phyloP scores from a whole-genome alignment of 306 rosid genomes.

The Medicago ruthenica region DNA sequence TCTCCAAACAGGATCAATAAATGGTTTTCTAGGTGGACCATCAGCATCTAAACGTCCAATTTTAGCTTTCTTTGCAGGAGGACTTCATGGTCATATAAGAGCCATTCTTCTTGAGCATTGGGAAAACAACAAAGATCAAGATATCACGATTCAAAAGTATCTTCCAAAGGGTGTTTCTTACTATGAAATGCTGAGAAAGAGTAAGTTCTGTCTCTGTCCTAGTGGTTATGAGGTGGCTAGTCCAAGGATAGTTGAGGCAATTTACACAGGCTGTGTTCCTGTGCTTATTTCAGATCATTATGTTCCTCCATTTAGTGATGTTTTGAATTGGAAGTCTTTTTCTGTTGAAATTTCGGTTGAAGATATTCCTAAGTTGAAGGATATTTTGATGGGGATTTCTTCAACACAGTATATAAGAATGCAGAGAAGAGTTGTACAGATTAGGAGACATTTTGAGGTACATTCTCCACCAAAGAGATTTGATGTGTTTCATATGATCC shows the following conservation, averaged over 20 bases:
- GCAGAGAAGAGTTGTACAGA: constrained; percentile 71
- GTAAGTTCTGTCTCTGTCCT: constrained; percentile 86
- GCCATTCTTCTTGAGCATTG: constrained; percentile 71
- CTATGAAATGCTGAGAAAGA: constrained; percentile 72
- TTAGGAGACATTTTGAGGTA: constrained; percentile 78
- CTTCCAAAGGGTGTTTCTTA: constrained; percentile 77
- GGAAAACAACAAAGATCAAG: constrained; percentile 81
- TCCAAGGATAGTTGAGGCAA: constrained; percentile 89
- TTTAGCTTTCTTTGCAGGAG: constrained; percentile 89
- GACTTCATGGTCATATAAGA: constrained; percentile 80
- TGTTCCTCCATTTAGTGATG: constrained; percentile 81
- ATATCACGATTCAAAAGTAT: constrained; percentile 65
- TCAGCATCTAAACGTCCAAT: constrained; percentile 65
- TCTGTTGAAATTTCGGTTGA: constrained; percentile 67
- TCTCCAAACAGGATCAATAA: constrained; percentile 63
- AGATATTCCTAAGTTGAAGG: constrained; percentile 80
- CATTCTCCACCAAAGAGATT: constrained; percentile 74
- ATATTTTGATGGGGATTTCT: constrained; percentile 58
- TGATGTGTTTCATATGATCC: constrained; percentile 91
- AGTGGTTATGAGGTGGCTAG: constrained; percentile 96
- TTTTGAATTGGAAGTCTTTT: constrained; percentile 80
- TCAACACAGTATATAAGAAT: constrained; percentile 66
- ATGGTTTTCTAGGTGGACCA: constrained; percentile 70
- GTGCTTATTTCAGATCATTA: constrained; percentile 88
- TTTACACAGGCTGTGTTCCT: constrained; percentile 85